A percentile compares a stretch with the other conserved stretches of the same genome.
These are phyloP conservation scores for Coniochaeta hoffmannii DNA, from an alignment of 2,329 filamentous ascomycete genomes.

Conservation along the genomic window DNA sequence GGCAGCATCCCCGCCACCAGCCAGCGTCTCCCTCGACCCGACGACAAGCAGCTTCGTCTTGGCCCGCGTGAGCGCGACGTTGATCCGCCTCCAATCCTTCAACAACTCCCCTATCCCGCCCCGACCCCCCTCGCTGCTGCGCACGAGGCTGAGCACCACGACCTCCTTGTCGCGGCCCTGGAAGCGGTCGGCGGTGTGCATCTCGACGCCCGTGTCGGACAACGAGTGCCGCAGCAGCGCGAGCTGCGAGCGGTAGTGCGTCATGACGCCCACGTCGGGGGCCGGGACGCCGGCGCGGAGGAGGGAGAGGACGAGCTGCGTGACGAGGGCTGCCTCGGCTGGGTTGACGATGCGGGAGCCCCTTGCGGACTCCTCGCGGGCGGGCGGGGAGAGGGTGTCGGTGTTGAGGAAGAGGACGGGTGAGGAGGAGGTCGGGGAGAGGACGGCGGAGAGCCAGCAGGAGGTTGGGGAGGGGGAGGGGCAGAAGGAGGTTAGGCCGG, in stretches of 20 bases:
- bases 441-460: slow-evolving; percentile 72
- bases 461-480: slow-evolving; percentile 33
- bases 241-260: slow-evolving; percentile 90
- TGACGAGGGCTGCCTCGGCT: slow-evolving; percentile 69
- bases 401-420: slow-evolving; percentile 89
- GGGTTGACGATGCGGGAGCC: slow-evolving; percentile 86
- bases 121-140: slow-evolving; percentile 71
- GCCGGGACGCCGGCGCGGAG: slow-evolving; percentile 68
- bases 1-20: slow-evolving; percentile 57
- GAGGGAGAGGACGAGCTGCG: slow-evolving; percentile 74
- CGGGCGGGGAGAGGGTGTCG: slow-evolving; percentile 57
- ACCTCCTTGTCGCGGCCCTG: slow-evolving; percentile 95
- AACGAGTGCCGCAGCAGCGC: slow-evolving; percentile 71
- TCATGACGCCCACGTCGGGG: slow-evolving; percentile 84
- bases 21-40: slow-evolving; percentile 74
- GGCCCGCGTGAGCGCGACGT: slow-evolving; percentile 90
- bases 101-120: slow-evolving; percentile 83
- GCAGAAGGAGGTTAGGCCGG: slow-evolving; percentile 44
- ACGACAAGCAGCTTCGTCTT: slow-evolving; percentile 87
- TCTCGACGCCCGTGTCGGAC: slow-evolving; percentile 62
- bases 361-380: slow-evolving; percentile 65
- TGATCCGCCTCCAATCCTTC: slow-evolving; percentile 87
- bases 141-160: slow-evolving; percentile 77
- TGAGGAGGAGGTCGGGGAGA: slow-evolving; percentile 59
- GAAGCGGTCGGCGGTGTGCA: slow-evolving; percentile 95